Evolutionary conservation across 345 rosid species (phyloP), one percentile per base, ranked within the genome.

Genomic region (Fremontodendron californicum): DNA sequence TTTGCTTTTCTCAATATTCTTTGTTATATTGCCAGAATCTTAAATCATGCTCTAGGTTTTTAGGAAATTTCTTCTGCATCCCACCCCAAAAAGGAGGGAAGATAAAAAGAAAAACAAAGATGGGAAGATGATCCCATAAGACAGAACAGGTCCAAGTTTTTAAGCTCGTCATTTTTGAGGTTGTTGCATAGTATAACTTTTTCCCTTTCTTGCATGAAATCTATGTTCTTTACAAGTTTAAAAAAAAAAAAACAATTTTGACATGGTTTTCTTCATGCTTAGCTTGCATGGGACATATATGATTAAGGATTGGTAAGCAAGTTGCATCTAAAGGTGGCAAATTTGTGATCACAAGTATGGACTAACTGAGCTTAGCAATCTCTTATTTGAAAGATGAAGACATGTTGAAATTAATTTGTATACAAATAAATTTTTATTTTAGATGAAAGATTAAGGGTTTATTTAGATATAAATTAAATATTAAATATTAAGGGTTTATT

Each of bases 81-180:
- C 58, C 27, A 70, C 57, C 39, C 55, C 1, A 12, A 42, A 23
- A 7, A 7, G 55, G 11, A 16, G 55, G 51, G 11, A 43, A 67
- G 71, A 67, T 42, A 21, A 5, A 67, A 42, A 43, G 18, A 23
- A 12, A 6, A 12, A 16, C 15, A 67, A 15, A 61, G n/a, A 45
- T 15, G 31, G 54, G 39, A 70, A 48, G 42, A 49, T 71, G 29
- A 35, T 33, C 29, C 60, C 58, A 18, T 29, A 16, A 18, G 57
- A 46, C 57, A 68, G 16, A 49, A 29, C 7, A 48, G 42, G 10
- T 19, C 58, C 46, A 71, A 51, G 74, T 71, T 27, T 27, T 33
- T 70, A 54, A 74, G 51, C 40, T 58, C 19, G 55, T 58, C 19
- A 58, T 5, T 73, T 42, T 73, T 40, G 68, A 74, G 61, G 63